phyloP scores from a whole-genome alignment of 345 rosid genomes.

The Hypericum androsaemum region DNA sequence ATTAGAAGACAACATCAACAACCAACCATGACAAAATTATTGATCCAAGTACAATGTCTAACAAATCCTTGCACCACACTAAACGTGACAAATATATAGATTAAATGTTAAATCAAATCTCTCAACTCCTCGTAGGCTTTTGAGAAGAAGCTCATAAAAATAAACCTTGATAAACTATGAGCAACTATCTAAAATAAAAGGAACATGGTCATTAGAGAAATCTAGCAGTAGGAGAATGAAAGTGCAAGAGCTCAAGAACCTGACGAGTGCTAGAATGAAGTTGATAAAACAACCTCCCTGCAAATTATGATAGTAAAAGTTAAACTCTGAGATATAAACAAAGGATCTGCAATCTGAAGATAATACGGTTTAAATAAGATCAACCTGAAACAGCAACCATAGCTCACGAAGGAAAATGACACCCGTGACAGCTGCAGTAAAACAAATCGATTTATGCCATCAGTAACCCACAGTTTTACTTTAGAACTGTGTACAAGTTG shows the following conservation, averaged over 20 bases:
- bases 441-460: constrained; percentile 13
- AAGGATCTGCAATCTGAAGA: neutral
- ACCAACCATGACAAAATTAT: too few relatives aligned
- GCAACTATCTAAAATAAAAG: neutral
- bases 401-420: constrained; percentile 62
- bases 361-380: constrained; percentile 1
- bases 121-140: neutral
- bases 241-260: constrained; percentile 29
- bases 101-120: neutral
- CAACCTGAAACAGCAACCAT: constrained; percentile 44
- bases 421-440: constrained; percentile 58
- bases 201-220: too few relatives aligned
- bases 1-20: too few relatives aligned
- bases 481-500: too few relatives aligned
- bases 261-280: constrained; percentile 34
- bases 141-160: too few relatives aligned
- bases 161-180: neutral
- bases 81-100: too few relatives aligned
- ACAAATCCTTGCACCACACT: too few relatives aligned
- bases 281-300: constrained; percentile 42
- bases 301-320: constrained; percentile 11
- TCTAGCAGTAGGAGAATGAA: neutral
- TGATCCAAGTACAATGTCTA: too few relatives aligned
- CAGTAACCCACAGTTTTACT: neutral
- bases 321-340: neutral